Evolutionary conservation across 306 rosid species (phyloP).

Genomic region (Trifolium dubium): DNA sequence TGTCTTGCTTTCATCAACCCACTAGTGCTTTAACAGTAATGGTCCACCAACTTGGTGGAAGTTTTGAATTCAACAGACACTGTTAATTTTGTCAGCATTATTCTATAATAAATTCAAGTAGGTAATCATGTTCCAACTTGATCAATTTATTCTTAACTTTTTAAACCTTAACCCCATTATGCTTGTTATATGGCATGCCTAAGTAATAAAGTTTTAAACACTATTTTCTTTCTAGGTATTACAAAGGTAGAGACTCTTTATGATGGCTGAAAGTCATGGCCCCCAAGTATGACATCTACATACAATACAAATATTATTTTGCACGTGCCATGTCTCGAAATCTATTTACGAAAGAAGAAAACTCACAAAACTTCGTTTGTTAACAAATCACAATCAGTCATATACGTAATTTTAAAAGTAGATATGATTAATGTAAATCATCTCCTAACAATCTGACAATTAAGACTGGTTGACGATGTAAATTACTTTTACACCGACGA

Average conservation of each 20-base stretch:
- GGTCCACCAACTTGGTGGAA: constrained; percentile 42
- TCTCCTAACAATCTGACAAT: neutral
- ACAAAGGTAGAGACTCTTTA: neutral
- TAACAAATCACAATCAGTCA: no score
- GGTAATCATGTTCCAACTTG: constrained; percentile 27
- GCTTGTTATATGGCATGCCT: constrained; percentile 18
- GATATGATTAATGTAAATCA: neutral
- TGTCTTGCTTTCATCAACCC: constrained; percentile 40
- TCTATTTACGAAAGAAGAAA: no score
- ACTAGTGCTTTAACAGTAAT: constrained; percentile 36
- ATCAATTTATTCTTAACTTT: neutral
- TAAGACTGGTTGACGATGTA: neutral
- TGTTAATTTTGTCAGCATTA: constrained; percentile 25
- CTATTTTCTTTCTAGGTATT: neutral
- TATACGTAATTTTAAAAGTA: no score
- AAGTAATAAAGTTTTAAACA: neutral
- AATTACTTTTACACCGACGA: neutral
- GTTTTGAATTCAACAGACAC: constrained; percentile 31
- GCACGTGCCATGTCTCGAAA: neutral
- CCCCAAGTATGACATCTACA: neutral
- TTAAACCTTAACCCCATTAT: constrained; percentile 15
- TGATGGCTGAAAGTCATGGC: neutral
- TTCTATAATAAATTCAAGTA: constrained; percentile 20
- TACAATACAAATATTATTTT: neutral
- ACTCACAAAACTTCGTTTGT: no score